Evolutionary conservation across 345 rosid genomes (phyloP), one percentile per base, ranked within the genome.

Genomic region (Crucihimalaya himalaica): DNA sequence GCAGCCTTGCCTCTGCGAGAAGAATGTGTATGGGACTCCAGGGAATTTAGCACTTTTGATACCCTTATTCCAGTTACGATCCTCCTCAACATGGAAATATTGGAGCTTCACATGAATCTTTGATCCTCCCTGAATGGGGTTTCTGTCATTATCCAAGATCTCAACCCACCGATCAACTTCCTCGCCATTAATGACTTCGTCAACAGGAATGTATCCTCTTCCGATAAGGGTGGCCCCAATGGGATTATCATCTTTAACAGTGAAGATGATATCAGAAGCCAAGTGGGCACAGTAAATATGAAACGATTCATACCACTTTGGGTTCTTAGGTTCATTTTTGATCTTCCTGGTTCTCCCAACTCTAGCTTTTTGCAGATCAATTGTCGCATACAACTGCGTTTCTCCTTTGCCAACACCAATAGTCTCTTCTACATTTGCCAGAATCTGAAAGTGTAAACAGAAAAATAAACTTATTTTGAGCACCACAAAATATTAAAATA

Each of bases 1-100:
- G 54, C 99, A 95, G 21, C 98, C 97, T 57, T 80, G 77, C 56
- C 99, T 86, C 92, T 90, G 96, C 0, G 97, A 75, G 79, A 74
- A 95, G 83, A 87, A 95, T 0, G 99, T 90, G 74, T 87, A 90
- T 0, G 99, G 98, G 2, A 95, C 98, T 46, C 99, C 99, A 63
- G 98, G 99, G 76, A 64, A 90, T 43, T 92, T 95, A 10, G 80
- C 68, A 80, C 99, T 89, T 69, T 78, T 73, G 69, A 95, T 81
- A 37, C 99, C 98, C 51, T 70, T 79, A 11, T 72, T 80, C 87
- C 88, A 95, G 77, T 84, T 92, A 16, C 63, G 87, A 74, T 95
- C 96, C 68, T 80, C 90, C 32, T 84, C 51, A 59, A 92, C 84
- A 9, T 85, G 91, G 45, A 95, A 92, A 65, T 81, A 92, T 4